Base-by-base conservation (phyloP, 2,329 filamentous ascomycete species). In the Penicillium expansum region DNA sequence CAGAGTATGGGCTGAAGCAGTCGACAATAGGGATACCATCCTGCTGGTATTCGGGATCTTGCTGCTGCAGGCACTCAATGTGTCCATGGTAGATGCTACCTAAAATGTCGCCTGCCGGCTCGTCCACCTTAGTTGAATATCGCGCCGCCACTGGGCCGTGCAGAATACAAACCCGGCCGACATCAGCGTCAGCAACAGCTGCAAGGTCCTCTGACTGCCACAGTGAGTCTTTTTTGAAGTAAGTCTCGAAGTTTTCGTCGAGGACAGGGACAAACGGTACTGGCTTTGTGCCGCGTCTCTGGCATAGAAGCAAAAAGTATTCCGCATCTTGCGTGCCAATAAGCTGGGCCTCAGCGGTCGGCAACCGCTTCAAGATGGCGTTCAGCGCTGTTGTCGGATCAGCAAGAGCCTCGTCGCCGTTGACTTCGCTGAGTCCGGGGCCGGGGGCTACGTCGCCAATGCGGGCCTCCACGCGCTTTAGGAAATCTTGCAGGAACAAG, bases 151-250 rank as follows among this genome's bases (percentile, higher is more conserved):
- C 91, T 4, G 93, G 93, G 10, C 93, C 94, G 72, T 97, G 93
- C 30, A 97, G 81, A 71, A 97, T 96, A 78, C 92, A 96, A 37
- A 92, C 95, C 70, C 93, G 86, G 59, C 90, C 91, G 57, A 97
- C 93, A 72, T 97, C 93, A 76, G 96, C 92, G 65, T 83, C 92
- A 59, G 96, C 91, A 48, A 97, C 92, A 49, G 93, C 92, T 67
- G 93, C 92, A 9, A 97, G 81, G 69, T 97, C 92, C 76, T 97
- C 93, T 0, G 93, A 96, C 77, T 97, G 93, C 93, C 93, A 97
- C 13, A 97, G 83, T 0, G 93, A 97, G 74, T 97, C 93, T 80
- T 97, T 97, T 85, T 97, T 97, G 87, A 97, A 97, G 79, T 90
- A 97, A 77, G 93, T 95, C 72, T 97, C 93, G 65, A 97, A 97